Base-by-base conservation (phyloP, 1,139 yeast genomes). In the Yamadazyma jaroonii region DNA sequence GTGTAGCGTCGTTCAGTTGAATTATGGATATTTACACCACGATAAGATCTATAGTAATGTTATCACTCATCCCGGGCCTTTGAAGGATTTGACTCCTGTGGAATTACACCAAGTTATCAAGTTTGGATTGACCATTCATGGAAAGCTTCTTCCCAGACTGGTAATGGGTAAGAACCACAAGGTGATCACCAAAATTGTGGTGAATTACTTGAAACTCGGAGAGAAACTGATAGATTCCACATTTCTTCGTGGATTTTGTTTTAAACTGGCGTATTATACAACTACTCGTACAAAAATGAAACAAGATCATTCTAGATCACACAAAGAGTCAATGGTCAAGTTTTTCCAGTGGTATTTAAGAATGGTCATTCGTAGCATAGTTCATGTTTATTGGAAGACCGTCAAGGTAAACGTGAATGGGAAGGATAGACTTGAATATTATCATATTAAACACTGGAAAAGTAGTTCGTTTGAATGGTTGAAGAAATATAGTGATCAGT, bases 281-380 rank as follows among this genome's bases (percentile, higher is more conserved):
- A 4, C 20, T 17, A 17, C 20, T 6, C 20, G 6, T 17, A 17
- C 20, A 17, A 17, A 17, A 17, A 29, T 63, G 1, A 40, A 52
- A 2, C 51, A 54, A 0, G 47, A 82, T 2, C 81, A 74, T 40
- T 56, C 56, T 21, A 34, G 44, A 1, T 53, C 53, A 40, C 61
- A 78, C 9, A 47, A 46, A 33, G 29, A 40, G 0, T 46, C 72
- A n/a, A 56, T 79, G 12, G 39, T 53, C 1, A 50, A 55, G 4
- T 75, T 84, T 38, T 24, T 85, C 1, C 36, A 43, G 3, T 90
- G 96, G 96, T 41, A 84, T 3, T 74, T 84, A 34, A 49, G 62
- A 0, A 36, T 37, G 0, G 67, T 81, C 36, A 45, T 87, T 1
- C 64, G 73, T 6, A 67, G 66, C 10, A 46, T 87, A 1, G 46